A percentile compares a stretch with the other conserved stretches of the same genome.
These are phyloP conservation scores for Malus hybrid DNA, from an alignment of 331 rosid genomes.

Conservation along the genomic window DNA sequence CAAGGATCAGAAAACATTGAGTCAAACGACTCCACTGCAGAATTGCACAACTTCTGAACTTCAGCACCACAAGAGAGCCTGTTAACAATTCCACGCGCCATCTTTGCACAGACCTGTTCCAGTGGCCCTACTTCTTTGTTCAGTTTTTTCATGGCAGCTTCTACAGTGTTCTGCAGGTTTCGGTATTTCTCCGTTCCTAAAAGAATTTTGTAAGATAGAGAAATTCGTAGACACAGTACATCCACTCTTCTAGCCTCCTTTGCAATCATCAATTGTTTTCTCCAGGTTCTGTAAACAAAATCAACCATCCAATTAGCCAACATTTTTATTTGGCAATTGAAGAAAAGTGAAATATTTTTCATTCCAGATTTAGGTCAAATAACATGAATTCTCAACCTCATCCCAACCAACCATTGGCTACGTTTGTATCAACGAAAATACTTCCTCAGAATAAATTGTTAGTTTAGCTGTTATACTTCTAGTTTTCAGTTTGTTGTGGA, in stretches of 20 bases:
- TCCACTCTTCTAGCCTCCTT: conserved; percentile 91
- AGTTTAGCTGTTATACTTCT: not conserved
- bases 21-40: conserved; percentile 63
- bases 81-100: conserved; percentile 80
- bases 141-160: conserved; percentile 49
- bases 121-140: conserved; percentile 66
- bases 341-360: not conserved
- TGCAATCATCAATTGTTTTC: conserved; percentile 64
- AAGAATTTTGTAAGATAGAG: conserved; percentile 65
- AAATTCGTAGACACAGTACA: conserved; percentile 55
- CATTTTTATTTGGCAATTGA: not conserved
- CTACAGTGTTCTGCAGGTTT: conserved; percentile 50
- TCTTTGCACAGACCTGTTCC: conserved; percentile 60
- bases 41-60: conserved; percentile 70
- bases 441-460: not conserved
- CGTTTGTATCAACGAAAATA: not conserved
- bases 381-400: not conserved
- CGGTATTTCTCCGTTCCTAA: conserved; percentile 45
- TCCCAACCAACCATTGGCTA: not conserved
- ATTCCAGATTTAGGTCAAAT: not conserved
- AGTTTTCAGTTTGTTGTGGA: not conserved
- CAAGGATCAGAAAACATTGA: conserved; percentile 32
- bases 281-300: conserved; percentile 62
- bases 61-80: conserved; percentile 82
- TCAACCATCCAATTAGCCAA: conserved; percentile 21